Conservation (phyloP, 2,329 filamentous ascomycete genomes). For the Verticillium dahliae region DNA sequence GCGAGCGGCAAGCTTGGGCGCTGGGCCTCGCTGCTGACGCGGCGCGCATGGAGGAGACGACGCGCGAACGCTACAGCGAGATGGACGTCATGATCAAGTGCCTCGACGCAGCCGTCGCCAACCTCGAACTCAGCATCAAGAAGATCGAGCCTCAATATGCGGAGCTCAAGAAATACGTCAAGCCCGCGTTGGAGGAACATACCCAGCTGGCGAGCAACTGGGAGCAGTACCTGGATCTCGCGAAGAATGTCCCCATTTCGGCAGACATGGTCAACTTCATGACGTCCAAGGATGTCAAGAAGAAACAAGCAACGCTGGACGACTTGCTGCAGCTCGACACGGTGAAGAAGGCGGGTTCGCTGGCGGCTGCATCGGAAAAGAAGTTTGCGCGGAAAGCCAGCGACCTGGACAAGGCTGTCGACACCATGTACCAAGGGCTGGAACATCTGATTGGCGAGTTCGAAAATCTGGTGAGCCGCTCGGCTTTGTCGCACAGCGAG, state of each 20-base stretch:
- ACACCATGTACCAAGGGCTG: slow-evolving; percentile 54
- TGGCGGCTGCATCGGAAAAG: slow-evolving; percentile 51
- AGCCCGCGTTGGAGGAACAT: slow-evolving; percentile 62
- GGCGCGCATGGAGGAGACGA: slow-evolving; percentile 52
- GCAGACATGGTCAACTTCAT: slow-evolving; percentile 61
- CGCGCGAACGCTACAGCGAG: slow-evolving; percentile 62
- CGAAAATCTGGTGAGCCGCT: slow-evolving; percentile 49
- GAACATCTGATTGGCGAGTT: slow-evolving; percentile 58
- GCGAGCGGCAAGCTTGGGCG: slow-evolving; percentile 75
- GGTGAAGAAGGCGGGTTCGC: slow-evolving; percentile 63
- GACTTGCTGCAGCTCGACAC: slow-evolving; percentile 72
- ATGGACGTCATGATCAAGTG: slow-evolving; percentile 73
- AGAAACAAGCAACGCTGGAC: slow-evolving; percentile 54
- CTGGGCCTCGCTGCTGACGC: slow-evolving; percentile 64
- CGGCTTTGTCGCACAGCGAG: slow-evolving; percentile 47
- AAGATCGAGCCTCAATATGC: slow-evolving; percentile 64
- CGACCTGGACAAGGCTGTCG: slow-evolving; percentile 54
- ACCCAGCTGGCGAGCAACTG: slow-evolving; percentile 56
- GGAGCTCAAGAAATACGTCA: slow-evolving; percentile 66
- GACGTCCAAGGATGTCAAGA: slow-evolving; percentile 39
- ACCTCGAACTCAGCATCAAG: slow-evolving; percentile 70
- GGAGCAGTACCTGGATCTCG: slow-evolving; percentile 61
- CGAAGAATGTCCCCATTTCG: slow-evolving; percentile 59
- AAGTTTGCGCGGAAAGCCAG: slow-evolving; percentile 54
- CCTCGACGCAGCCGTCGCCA: slow-evolving; percentile 78